Conservation (phyloP, 1,284 basidiomycete genomes). For the Heterobasidion parviporum region DNA sequence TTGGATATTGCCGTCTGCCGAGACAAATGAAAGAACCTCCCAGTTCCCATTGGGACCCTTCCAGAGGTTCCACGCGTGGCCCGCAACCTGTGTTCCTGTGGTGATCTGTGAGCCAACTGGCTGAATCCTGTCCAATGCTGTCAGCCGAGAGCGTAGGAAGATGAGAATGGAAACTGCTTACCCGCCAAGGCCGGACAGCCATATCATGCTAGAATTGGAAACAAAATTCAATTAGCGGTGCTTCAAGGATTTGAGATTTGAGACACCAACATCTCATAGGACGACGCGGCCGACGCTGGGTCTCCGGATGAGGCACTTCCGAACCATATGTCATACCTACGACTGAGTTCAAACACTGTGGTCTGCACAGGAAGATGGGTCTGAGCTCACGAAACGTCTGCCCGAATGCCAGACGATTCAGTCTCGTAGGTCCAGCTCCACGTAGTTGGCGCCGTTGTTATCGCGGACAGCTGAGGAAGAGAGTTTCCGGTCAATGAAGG, state of each 20-base stretch:
- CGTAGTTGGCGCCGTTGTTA: conserved; percentile 36
- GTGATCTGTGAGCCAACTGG: conserved; percentile 44
- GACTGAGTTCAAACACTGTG: not conserved
- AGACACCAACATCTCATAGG: conserved; percentile 42
- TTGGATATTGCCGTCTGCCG: conserved; percentile 36
- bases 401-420: conserved; percentile 37
- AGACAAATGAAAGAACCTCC: conserved; percentile 51
- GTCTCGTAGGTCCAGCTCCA: conserved; percentile 44
- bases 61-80: conserved; percentile 51
- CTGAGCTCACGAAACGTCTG: conserved; percentile 41
- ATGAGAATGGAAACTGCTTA: conserved; percentile 16
- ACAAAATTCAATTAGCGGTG: not conserved
- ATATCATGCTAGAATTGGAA: conserved; percentile 40
- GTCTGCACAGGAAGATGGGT: not conserved
- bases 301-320: conserved; percentile 33
- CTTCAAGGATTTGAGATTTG: not conserved
- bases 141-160: not conserved
- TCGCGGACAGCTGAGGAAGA: conserved; percentile 26
- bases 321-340: conserved; percentile 52
- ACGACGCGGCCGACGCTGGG: conserved; percentile 39
- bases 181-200: conserved; percentile 54
- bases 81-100: conserved; percentile 34
- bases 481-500: not conserved
- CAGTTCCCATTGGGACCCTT: conserved; percentile 46
- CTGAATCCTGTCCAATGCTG: conserved; percentile 29